Conservation (phyloP, 2,329 filamentous ascomycete genomes). For the Penicillium sp. region DNA sequence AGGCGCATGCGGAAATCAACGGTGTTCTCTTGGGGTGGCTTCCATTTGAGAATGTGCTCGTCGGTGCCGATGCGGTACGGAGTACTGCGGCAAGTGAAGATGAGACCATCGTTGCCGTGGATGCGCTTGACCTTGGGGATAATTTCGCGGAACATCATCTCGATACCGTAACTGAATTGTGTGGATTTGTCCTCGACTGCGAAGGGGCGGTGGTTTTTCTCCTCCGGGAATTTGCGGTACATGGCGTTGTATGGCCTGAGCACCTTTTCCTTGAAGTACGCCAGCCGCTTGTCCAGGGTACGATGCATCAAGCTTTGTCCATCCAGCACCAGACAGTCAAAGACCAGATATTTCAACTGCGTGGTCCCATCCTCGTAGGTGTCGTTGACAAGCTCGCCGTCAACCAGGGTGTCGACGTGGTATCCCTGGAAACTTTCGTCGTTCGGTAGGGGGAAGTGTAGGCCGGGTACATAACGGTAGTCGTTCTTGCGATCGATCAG, state of each 20-base stretch:
- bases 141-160: slow-evolving; percentile 87
- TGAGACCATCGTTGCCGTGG: slow-evolving; percentile 94
- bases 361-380: slow-evolving; percentile 64
- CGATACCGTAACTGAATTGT: slow-evolving; percentile 82
- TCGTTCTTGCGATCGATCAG: slow-evolving; percentile 98
- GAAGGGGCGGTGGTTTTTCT: slow-evolving; percentile 72
- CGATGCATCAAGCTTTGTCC: slow-evolving; percentile 72
- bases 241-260: slow-evolving; percentile 75
- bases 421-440: slow-evolving; percentile 62
- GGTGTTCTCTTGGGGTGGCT: slow-evolving; percentile 91
- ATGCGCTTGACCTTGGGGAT: slow-evolving; percentile 70
- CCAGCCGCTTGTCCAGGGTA: slow-evolving; percentile 83
- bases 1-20: slow-evolving; percentile 85
- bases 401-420: slow-evolving; percentile 78
- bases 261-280: slow-evolving; percentile 77
- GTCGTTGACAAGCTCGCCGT: slow-evolving; percentile 92
- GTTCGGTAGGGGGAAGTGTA: slow-evolving; percentile 77
- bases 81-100: slow-evolving; percentile 91
- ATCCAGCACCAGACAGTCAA: slow-evolving; percentile 86
- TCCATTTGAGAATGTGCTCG: slow-evolving; percentile 95
- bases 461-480: slow-evolving; percentile 78
- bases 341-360: slow-evolving; percentile 83
- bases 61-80: slow-evolving; percentile 90
- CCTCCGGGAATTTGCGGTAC: slow-evolving; percentile 70
- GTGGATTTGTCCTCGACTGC: slow-evolving; percentile 84